Percentiles rank a stretch among this genome's conserved stretches.
phyloP scores from a whole-genome alignment of 176 grass and related monocot genomes.

The Hsuehochloa calcarea region DNA sequence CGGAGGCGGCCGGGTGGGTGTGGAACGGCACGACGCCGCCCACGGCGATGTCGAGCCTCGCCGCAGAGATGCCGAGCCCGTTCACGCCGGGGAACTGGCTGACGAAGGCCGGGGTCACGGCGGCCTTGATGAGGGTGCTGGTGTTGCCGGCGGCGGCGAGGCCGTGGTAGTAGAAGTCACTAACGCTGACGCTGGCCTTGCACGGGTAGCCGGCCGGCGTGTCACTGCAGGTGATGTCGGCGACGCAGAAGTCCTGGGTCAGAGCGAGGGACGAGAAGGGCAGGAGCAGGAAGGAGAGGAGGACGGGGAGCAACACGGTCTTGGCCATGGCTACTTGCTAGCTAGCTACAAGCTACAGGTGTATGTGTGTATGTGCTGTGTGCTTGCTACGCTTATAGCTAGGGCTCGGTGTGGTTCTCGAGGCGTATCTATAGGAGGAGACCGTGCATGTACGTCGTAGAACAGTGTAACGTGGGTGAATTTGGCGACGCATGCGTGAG shows the following conservation, averaged over 20 bases:
- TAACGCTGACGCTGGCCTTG: slow-evolving; percentile 42
- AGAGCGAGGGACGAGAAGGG: slow-evolving; percentile 26
- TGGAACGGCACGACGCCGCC: slow-evolving; percentile 71
- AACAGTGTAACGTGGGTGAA: slow-evolving; percentile 13
- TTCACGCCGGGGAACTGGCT: slow-evolving; percentile 70
- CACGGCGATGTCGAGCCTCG: slow-evolving; percentile 50
- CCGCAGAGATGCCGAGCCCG: slow-evolving; percentile 74
- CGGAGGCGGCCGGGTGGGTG: slow-evolving; percentile 62
- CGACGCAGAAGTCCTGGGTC: slow-evolving; percentile 76
- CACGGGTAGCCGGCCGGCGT: slow-evolving; percentile 67
- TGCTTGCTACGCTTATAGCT: background rate
- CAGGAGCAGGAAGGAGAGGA: slow-evolving; percentile 45
- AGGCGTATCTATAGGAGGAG: slow-evolving; percentile 23
- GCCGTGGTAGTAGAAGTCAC: slow-evolving; percentile 62
- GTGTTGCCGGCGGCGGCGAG: slow-evolving; percentile 47
- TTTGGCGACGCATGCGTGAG: slow-evolving; percentile 11
- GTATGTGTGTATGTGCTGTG: background rate
- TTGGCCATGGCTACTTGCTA: slow-evolving; percentile 26
- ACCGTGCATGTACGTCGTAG: background rate
- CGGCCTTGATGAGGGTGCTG: slow-evolving; percentile 50
- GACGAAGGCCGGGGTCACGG: slow-evolving; percentile 69
- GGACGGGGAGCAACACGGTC: slow-evolving; percentile 39
- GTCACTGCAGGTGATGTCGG: slow-evolving; percentile 46
- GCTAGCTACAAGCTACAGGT: background rate
- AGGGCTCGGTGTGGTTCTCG: background rate